phyloP scores from a whole-genome alignment of 1,284 basidiomycete species.

The Rhodotorula sp. region DNA sequence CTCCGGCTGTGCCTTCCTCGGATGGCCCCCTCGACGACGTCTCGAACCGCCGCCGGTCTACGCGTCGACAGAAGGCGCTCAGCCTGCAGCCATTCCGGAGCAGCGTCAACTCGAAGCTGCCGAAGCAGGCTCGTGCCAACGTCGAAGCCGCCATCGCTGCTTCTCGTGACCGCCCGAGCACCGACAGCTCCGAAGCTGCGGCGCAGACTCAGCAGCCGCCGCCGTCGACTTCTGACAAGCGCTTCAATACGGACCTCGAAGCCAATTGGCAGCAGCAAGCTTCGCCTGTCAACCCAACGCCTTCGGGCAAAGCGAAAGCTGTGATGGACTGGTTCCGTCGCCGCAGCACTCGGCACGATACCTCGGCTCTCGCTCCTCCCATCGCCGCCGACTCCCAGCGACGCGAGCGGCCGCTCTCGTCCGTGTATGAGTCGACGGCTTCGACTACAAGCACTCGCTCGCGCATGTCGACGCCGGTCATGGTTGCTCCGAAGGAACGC shows the following conservation, averaged over 20 bases:
- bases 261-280: conserved; percentile 35
- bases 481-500: neutral
- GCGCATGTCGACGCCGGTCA: neutral
- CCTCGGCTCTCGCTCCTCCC: neutral
- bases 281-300: conserved; percentile 42
- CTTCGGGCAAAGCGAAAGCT: conserved; percentile 59
- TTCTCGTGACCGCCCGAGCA: conserved; percentile 5
- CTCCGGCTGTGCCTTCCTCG: neutral
- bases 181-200: neutral
- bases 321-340: conserved; percentile 66
- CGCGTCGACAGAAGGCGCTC: conserved; percentile 39
- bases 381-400: conserved; percentile 43
- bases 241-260: conserved; percentile 36
- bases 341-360: conserved; percentile 22
- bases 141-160: conserved; percentile 10
- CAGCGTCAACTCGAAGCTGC: conserved; percentile 27
- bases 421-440: neutral
- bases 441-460: conserved; percentile 24
- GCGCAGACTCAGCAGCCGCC: conserved; percentile 1
- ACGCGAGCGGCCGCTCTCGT: conserved; percentile 4
- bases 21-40: conserved; percentile 32
- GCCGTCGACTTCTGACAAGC: neutral
- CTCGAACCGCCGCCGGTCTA: conserved; percentile 31
- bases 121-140: conserved; percentile 24
- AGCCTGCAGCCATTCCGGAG: conserved; percentile 37